These are phyloP conservation scores for Nakataea oryzae DNA, from an alignment of 2,329 filamentous ascomycete species.

Conservation along the genomic window DNA sequence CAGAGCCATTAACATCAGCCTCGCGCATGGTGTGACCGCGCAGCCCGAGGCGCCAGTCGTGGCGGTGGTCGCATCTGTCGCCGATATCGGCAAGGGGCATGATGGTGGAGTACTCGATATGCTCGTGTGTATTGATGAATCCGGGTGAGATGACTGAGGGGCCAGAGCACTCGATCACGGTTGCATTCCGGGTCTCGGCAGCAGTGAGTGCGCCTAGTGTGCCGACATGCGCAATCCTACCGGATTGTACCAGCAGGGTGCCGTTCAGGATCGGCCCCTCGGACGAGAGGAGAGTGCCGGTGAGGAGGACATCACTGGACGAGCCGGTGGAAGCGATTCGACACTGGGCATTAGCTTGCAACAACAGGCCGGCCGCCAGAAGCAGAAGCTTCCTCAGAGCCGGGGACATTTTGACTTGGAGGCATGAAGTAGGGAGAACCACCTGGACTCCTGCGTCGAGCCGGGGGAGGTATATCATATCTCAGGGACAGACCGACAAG, in stretches of 20 bases:
- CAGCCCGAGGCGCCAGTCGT: conserved; percentile 18
- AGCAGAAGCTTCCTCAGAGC: background rate
- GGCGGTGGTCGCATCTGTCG: conserved; percentile 14
- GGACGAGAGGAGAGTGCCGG: conserved; percentile 6
- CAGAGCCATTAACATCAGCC: conserved; percentile 12
- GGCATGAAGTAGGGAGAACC: too few relatives aligned
- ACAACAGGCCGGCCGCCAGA: background rate
- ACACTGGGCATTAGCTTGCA: background rate
- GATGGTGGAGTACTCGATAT: conserved; percentile 16
- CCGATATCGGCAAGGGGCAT: conserved; percentile 13
- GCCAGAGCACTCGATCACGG: conserved; percentile 13
- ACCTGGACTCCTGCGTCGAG: too few relatives aligned
- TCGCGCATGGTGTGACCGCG: conserved; percentile 11
- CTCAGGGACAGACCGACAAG: background rate
- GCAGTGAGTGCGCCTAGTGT: conserved; percentile 4
- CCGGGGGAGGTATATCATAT: background rate
- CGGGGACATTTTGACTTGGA: background rate
- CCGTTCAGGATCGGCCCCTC: conserved; percentile 3
- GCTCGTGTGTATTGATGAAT: conserved; percentile 20
- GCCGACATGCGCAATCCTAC: conserved; percentile 4
- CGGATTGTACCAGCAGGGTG: conserved; percentile 4
- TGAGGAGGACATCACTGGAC: conserved; percentile 2
- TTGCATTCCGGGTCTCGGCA: conserved; percentile 5
- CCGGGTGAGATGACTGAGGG: conserved; percentile 16
- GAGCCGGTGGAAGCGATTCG: background rate